A percentile compares a stretch with the other conserved stretches of the same genome.
phyloP scores from a whole-genome alignment of 2,329 filamentous ascomycete species.

The Trichoderma sp. region DNA sequence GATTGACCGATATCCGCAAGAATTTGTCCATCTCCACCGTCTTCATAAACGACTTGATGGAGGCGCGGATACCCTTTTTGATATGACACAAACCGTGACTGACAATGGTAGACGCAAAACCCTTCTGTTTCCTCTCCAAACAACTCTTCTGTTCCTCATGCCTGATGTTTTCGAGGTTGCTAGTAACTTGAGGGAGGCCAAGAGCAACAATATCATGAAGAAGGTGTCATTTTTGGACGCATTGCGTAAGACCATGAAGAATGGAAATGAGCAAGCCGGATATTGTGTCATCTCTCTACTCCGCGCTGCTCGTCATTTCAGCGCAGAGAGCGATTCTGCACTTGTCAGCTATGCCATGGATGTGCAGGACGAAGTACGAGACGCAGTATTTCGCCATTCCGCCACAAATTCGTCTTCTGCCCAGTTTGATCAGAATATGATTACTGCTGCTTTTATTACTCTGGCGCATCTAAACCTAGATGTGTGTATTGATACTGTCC shows the following conservation, averaged over 20 bases:
- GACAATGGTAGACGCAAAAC: conserved; percentile 59
- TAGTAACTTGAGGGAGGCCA: conserved; percentile 65
- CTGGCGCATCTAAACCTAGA: conserved; percentile 63
- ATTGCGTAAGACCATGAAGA: conserved; percentile 62
- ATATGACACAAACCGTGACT: conserved; percentile 64
- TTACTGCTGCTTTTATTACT: conserved; percentile 67
- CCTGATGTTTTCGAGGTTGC: conserved; percentile 72
- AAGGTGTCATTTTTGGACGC: conserved; percentile 66
- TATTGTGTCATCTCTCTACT: conserved; percentile 65
- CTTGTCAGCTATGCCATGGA: conserved; percentile 69
- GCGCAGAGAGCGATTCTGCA: conserved; percentile 62
- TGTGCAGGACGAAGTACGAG: conserved; percentile 67
- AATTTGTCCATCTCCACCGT: conserved; percentile 65
- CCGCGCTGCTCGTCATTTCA: conserved; percentile 64
- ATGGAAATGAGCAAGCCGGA: conserved; percentile 66
- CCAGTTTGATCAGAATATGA: conserved; percentile 62
- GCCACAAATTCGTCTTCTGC: conserved; percentile 42
- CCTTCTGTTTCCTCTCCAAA: conserved; percentile 63
- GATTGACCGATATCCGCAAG: conserved; percentile 64
- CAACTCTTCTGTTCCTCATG: conserved; percentile 61
- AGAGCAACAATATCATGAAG: conserved; percentile 63
- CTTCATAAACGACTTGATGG: conserved; percentile 63
- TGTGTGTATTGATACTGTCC: conserved; percentile 56
- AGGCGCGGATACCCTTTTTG: conserved; percentile 66
- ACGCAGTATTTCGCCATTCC: conserved; percentile 62